Conservation (phyloP, 169 alveolate species). For the Plasmodium vivax region DNA sequence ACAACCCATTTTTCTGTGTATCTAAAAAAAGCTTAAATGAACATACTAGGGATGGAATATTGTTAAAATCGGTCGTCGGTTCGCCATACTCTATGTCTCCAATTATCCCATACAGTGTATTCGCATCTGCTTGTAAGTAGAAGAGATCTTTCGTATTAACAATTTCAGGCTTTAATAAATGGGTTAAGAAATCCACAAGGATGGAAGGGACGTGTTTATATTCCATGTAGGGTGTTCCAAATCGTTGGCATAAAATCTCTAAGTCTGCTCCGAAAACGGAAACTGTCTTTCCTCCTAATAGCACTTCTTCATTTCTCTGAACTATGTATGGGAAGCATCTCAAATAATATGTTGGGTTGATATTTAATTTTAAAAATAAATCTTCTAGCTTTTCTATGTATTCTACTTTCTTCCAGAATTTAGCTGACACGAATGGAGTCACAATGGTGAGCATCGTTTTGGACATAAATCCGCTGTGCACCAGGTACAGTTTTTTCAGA, state of each 20-base stretch:
- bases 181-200: slow-evolving; percentile 70
- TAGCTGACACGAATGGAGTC: slow-evolving; percentile 78
- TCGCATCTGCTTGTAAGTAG: slow-evolving; percentile 78
- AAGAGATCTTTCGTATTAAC: slow-evolving; percentile 79
- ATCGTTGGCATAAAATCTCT: slow-evolving; percentile 78
- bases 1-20: slow-evolving; percentile 80
- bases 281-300: slow-evolving; percentile 78
- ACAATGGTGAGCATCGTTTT: slow-evolving; percentile 77
- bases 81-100: slow-evolving; percentile 77
- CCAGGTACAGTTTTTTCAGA: slow-evolving; percentile 78
- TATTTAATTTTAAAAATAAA: slow-evolving; percentile 74
- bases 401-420: slow-evolving; percentile 79
- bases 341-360: slow-evolving; percentile 76
- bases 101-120: slow-evolving; percentile 76
- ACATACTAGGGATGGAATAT: slow-evolving; percentile 78
- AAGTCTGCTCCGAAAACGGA: slow-evolving; percentile 83
- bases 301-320: slow-evolving; percentile 83
- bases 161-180: slow-evolving; percentile 72
- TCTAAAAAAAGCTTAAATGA: slow-evolving; percentile 79
- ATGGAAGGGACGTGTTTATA: slow-evolving; percentile 82
- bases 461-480: slow-evolving; percentile 80
- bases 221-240: slow-evolving; percentile 79
- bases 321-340: slow-evolving; percentile 82
- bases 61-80: slow-evolving; percentile 75
- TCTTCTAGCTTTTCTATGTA: slow-evolving; percentile 80